These are phyloP conservation scores for Leccinum disarticulatum DNA, from an alignment of 768 basidiomycete genomes.

Conservation along the genomic window DNA sequence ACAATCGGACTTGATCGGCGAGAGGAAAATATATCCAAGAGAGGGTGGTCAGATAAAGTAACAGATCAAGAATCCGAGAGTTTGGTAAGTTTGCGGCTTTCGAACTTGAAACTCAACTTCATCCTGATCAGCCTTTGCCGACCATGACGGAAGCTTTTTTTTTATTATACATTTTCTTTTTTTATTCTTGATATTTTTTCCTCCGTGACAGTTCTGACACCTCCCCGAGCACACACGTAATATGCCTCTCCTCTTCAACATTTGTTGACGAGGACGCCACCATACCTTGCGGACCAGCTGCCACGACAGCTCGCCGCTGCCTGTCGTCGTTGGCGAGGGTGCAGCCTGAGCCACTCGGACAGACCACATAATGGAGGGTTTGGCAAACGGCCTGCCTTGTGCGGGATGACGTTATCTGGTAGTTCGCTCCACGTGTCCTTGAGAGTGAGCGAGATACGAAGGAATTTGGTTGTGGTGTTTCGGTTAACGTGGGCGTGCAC, in stretches of 20 bases:
- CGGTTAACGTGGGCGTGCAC: conserved; percentile 18
- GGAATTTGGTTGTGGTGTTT: conserved; percentile 11
- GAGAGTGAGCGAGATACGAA: conserved; percentile 9
- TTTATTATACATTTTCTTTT: neutral
- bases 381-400: conserved; percentile 9
- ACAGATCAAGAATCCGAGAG: conserved; percentile 26
- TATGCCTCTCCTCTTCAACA: conserved; percentile 3
- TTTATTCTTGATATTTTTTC: conserved; percentile 17
- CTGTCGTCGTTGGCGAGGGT: neutral
- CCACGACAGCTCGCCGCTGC: neutral
- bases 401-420: conserved; percentile 17
- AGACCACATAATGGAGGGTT: neutral
- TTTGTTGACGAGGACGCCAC: conserved; percentile 4
- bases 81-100: conserved; percentile 31
- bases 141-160: conserved; percentile 30
- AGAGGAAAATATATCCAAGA: conserved; percentile 29
- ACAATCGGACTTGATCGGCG: conserved; percentile 37
- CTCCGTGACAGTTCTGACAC: conserved; percentile 23
- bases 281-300: neutral
- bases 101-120: conserved; percentile 35
- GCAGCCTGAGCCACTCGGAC: neutral
- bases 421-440: conserved; percentile 11
- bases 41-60: conserved; percentile 29
- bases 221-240: conserved; percentile 24
- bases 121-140: conserved; percentile 31